Evolutionary conservation across 1,139 yeast species (phyloP).

Genomic region (Lodderomyces oxycetoniae): DNA sequence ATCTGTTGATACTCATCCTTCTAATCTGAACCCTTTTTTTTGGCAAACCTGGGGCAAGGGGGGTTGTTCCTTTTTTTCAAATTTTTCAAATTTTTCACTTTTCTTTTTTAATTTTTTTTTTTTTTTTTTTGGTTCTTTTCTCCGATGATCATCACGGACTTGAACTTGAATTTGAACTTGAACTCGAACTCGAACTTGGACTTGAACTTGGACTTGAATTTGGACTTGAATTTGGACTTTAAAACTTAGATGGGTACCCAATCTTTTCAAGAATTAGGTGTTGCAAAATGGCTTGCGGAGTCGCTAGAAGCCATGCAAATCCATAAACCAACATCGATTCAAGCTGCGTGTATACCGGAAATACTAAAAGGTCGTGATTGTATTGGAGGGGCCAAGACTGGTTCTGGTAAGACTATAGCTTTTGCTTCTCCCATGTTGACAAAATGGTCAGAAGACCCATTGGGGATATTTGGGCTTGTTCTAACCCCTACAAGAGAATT

Average conservation of each 20-base stretch:
- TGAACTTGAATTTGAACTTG: no score
- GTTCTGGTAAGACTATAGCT: slow-evolving; percentile 96
- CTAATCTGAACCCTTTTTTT: no score
- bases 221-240: no score
- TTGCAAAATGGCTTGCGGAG: slow-evolving; percentile 82
- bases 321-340: slow-evolving; percentile 79
- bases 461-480: slow-evolving; percentile 83
- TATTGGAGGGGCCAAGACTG: slow-evolving; percentile 98
- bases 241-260: no score
- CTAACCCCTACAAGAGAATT: slow-evolving; percentile 94
- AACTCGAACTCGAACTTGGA: no score
- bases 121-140: not conserved
- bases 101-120: slow-evolving; percentile 1
- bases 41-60: no score
- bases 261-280: slow-evolving; percentile 65
- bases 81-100: no score
- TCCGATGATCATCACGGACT: slow-evolving; percentile 5
- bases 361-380: slow-evolving; percentile 82
- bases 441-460: slow-evolving; percentile 92
- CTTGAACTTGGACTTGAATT: no score
- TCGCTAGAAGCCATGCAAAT: slow-evolving; percentile 80
- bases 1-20: no score
- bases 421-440: slow-evolving; percentile 96
- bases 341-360: slow-evolving; percentile 81
- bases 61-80: no score